Evolutionary conservation across 2,329 filamentous ascomycete genomes (phyloP), one percentile per base, ranked within the genome.

Genomic region (Exserohilum rostratum): DNA sequence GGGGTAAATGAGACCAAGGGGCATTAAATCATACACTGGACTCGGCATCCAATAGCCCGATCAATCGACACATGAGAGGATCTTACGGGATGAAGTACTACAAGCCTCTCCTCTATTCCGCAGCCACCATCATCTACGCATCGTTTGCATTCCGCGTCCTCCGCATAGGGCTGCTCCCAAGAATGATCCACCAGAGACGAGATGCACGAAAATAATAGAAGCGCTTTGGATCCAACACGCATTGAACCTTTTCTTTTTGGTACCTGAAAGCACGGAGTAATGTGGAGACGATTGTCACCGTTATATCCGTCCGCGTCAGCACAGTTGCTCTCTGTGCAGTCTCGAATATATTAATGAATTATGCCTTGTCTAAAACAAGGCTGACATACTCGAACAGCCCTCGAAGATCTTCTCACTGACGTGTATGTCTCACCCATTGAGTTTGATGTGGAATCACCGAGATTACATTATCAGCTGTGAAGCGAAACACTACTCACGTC

Each of bases 21-120:
- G 30, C 29, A 25, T 33, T 31, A n/a, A 42, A 38, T 30, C 40
- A 27, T 39, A 29, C 31, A 31, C 30, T 44, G 31, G 29, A 40
- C 9, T 20, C 2, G 9, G 37, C 12, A 17, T 34, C 42, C 29
- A 37, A 35, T 30, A 25, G 29, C n/a, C 22, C 25, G 42, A 15
- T 25, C 3, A 22, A 5, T 11, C 25, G 10, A 15, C 13, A 6
- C n/a, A 0, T 10, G 9, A 25, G 6, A 46, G 9, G 11, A n/a
- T n/a, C n/a, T n/a, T n/a, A n/a, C n/a, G n/a, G n/a, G n/a, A 64
- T 65, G 62, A 62, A 49, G 6, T 63, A 59, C 42, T 63, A 64
- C 39, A 60, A 55, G 10, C 55, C 60, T 2, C 55, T 66, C 12
- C 38, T 66, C 12, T 65, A 55, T 18, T 58, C 60, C 4, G 64